Evolutionary conservation across 257 asterid species (phyloP).

Genomic region (Solanum clarkiae): DNA sequence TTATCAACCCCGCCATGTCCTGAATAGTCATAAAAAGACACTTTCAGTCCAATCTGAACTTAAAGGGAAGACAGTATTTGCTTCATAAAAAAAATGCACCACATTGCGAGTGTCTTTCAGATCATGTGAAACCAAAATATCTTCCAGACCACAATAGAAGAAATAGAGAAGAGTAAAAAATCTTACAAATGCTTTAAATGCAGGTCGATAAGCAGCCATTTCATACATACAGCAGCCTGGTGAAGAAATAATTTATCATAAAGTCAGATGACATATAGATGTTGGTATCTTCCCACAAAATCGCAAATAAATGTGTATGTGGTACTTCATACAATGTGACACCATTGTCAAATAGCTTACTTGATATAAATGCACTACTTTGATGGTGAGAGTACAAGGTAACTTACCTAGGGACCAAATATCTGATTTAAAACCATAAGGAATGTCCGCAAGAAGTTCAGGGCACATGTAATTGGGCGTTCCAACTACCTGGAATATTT

Average conservation of each 20-base stretch:
- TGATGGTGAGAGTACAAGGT: neutral
- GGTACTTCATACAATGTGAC: neutral
- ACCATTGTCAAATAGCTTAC: neutral
- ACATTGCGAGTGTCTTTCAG: neutral
- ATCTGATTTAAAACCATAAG: slow-evolving; percentile 95
- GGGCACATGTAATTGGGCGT: slow-evolving; percentile 99
- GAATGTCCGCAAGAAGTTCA: slow-evolving; percentile 96
- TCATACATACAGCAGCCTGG: slow-evolving; percentile 97
- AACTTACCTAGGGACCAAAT: slow-evolving; percentile 95
- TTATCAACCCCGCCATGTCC: slow-evolving; percentile 99
- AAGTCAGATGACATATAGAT: neutral
- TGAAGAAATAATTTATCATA: neutral
- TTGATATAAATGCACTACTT: neutral
- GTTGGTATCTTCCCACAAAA: neutral
- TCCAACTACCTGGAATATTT: slow-evolving; percentile 73
- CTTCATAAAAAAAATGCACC: neutral
- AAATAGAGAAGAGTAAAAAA: neutral
- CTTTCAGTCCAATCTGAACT: neutral
- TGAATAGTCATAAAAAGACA: slow-evolving; percentile 16
- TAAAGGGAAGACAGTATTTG: neutral
- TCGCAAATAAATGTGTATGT: neutral
- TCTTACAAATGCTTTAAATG: slow-evolving; percentile 96
- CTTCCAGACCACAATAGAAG: neutral
- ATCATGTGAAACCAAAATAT: neutral
- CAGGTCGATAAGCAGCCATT: slow-evolving; percentile 99